Evolutionary conservation across 2,329 filamentous ascomycete genomes (phyloP).

Genomic region (Sporothrix phasma): DNA sequence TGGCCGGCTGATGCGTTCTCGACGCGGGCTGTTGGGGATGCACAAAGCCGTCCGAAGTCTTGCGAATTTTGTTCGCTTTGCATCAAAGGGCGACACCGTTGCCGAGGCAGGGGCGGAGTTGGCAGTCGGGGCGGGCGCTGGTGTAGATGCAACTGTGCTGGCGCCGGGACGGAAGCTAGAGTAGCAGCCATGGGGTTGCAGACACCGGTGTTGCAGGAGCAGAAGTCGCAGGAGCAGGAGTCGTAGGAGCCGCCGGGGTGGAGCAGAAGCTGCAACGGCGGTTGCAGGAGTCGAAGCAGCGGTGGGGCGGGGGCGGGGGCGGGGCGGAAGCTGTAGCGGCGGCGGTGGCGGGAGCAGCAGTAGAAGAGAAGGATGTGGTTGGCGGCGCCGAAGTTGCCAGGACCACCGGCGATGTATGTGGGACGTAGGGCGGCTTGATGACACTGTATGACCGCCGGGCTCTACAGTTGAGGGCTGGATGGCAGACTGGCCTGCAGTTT

Average conservation of each 20-base stretch:
- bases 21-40: slow-evolving; percentile 14
- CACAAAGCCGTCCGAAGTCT: slow-evolving; percentile 24
- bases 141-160: background rate
- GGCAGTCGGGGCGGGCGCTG: background rate
- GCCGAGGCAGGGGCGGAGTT: slow-evolving; percentile 9
- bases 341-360: background rate
- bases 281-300: no score
- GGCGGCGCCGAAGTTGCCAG: background rate
- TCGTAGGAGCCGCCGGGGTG: no score
- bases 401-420: slow-evolving; percentile 18
- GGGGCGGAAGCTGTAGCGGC: background rate
- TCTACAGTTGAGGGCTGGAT: slow-evolving; percentile 9
- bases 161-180: background rate
- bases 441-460: slow-evolving; percentile 21
- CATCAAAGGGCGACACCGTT: slow-evolving; percentile 11
- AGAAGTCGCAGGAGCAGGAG: background rate
- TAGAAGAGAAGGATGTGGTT: slow-evolving; percentile 4
- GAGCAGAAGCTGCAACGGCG: background rate
- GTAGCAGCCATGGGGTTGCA: background rate
- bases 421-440: slow-evolving; percentile 22
- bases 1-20: slow-evolving; percentile 3
- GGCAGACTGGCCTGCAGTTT: slow-evolving; percentile 9
- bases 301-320: background rate
- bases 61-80: slow-evolving; percentile 40
- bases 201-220: background rate